phyloP scores from a whole-genome alignment of 73 alveolate species.

The Tetrahymena thermophila region DNA sequence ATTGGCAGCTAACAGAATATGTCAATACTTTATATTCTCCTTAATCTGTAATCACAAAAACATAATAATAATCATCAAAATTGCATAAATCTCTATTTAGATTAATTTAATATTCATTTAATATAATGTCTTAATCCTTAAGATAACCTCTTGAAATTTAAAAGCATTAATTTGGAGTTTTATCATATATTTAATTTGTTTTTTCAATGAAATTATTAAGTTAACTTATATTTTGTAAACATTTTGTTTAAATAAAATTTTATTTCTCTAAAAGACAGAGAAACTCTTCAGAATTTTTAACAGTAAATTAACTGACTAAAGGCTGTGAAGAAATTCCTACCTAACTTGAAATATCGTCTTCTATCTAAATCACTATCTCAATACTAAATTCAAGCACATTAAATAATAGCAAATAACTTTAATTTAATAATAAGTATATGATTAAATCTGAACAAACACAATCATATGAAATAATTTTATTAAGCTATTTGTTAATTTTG shows the following conservation, averaged over 20 bases:
- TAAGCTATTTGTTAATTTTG: neutral
- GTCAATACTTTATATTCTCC: neutral
- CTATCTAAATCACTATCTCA: too few species aligned
- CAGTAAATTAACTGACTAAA: neutral
- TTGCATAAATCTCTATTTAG: neutral
- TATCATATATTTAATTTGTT: too few species aligned
- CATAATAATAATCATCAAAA: neutral
- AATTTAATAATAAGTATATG: too few species aligned
- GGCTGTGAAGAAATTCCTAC: neutral
- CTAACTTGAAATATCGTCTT: neutral
- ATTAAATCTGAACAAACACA: neutral
- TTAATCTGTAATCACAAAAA: neutral
- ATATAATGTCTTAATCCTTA: neutral
- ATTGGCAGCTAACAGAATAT: neutral
- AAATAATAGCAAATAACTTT: too few species aligned
- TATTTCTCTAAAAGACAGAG: neutral
- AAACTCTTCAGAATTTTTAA: neutral
- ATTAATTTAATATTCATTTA: neutral
- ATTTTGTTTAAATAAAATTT: too few species aligned
- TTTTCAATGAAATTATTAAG: too few species aligned
- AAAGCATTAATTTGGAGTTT: neutral
- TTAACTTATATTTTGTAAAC: neutral
- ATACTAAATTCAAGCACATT: neutral
- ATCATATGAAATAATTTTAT: neutral
- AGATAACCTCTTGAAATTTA: neutral